Evolutionary conservation across 768 basidiomycete species (phyloP).

Genomic region (Leccinum disarticulatum): DNA sequence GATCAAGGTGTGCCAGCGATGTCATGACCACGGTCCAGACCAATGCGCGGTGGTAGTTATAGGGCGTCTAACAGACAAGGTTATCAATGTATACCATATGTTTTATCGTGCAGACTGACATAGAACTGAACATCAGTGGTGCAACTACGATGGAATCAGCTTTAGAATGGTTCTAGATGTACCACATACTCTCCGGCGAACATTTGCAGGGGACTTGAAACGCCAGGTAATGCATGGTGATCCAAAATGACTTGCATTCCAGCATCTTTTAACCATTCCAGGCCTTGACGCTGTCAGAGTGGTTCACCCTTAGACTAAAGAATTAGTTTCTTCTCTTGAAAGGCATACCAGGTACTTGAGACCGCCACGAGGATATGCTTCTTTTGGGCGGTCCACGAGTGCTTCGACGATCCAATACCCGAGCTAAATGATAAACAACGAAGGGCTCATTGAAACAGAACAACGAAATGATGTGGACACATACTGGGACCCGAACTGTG

Average conservation of each 20-base stretch:
- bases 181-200: slow-evolving; percentile 64
- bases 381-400: slow-evolving; percentile 58
- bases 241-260: slow-evolving; percentile 68
- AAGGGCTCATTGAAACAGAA: neutral
- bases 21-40: slow-evolving; percentile 88
- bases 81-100: slow-evolving; percentile 2
- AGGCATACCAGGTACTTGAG: slow-evolving; percentile 56
- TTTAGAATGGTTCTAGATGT: too few relatives aligned
- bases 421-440: slow-evolving; percentile 41
- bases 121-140: slow-evolving; percentile 72
- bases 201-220: slow-evolving; percentile 55
- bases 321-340: neutral
- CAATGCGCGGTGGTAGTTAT: slow-evolving; percentile 76
- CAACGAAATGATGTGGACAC: slow-evolving; percentile 15
- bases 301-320: neutral
- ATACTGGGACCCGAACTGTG: slow-evolving; percentile 73
- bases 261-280: slow-evolving; percentile 56
- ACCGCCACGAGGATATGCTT: slow-evolving; percentile 71
- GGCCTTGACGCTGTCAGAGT: slow-evolving; percentile 53
- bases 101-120: slow-evolving; percentile 37
- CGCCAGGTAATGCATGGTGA: slow-evolving; percentile 73
- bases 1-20: slow-evolving; percentile 64
- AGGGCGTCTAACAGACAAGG: slow-evolving; percentile 42
- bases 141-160: slow-evolving; percentile 44
- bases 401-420: slow-evolving; percentile 83